Conservation (phyloP, 2,329 filamentous ascomycete species). For the Clarireedia hainanense region DNA sequence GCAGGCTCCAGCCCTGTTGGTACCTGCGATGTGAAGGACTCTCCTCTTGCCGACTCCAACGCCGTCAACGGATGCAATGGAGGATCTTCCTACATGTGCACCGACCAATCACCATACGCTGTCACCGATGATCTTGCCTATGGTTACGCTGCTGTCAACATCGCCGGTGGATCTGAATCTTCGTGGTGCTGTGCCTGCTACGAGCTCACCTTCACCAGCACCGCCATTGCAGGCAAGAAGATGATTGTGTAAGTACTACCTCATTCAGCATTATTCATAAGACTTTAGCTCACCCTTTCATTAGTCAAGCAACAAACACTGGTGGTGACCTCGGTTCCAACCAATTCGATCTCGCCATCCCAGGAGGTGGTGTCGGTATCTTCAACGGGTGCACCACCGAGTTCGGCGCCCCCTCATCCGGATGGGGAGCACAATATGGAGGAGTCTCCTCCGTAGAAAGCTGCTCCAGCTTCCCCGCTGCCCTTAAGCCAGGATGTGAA, state of each 20-base stretch:
- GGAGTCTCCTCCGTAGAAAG: conserved; percentile 36
- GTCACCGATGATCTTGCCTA: conserved; percentile 49
- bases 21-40: conserved; percentile 38
- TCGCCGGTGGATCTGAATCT: conserved; percentile 46
- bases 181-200: conserved; percentile 62
- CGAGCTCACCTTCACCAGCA: conserved; percentile 39
- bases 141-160: conserved; percentile 50
- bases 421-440: conserved; percentile 41
- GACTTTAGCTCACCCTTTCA: neutral
- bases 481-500: conserved; percentile 39
- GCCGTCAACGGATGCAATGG: conserved; percentile 42
- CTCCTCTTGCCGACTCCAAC: conserved; percentile 42
- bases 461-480: conserved; percentile 37
- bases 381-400: conserved; percentile 45
- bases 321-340: conserved; percentile 47
- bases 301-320: conserved; percentile 51
- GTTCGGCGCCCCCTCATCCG: conserved; percentile 35
- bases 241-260: conserved; percentile 42
- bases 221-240: conserved; percentile 47
- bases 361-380: conserved; percentile 48
- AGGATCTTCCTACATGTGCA: conserved; percentile 44
- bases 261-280: neutral
- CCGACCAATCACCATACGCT: conserved; percentile 54
- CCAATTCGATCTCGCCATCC: conserved; percentile 50
- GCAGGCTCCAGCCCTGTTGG: conserved; percentile 20